A percentile compares a stretch with the other conserved stretches of the same genome.
Evolutionary conservation across 805 yeast species (phyloP).

Genomic region (Lipomyces lipofer): DNA sequence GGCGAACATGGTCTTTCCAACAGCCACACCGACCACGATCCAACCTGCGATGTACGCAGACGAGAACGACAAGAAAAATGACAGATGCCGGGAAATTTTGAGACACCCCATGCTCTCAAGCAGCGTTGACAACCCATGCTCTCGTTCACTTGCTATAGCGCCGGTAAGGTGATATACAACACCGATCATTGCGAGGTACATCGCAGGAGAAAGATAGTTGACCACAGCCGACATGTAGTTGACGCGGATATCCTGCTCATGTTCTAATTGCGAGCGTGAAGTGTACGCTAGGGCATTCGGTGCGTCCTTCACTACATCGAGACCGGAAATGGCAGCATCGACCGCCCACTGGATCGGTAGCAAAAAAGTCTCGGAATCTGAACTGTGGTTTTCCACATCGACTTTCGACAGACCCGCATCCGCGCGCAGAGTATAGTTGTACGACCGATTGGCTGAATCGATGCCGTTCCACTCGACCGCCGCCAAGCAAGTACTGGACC

Average conservation of each 20-base stretch:
- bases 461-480: slow-evolving; percentile 40
- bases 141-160: slow-evolving; percentile 39
- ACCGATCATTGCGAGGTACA: slow-evolving; percentile 40
- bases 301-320: slow-evolving; percentile 9
- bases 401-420: slow-evolving; percentile 36
- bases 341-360: slow-evolving; percentile 42
- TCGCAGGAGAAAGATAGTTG: slow-evolving; percentile 39
- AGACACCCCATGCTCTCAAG: slow-evolving; percentile 40
- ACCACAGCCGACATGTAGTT: slow-evolving; percentile 35
- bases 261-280: slow-evolving; percentile 32
- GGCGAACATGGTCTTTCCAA: slow-evolving; percentile 31
- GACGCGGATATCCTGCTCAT: slow-evolving; percentile 30
- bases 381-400: slow-evolving; percentile 32
- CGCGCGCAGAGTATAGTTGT: slow-evolving; percentile 41
- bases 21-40: slow-evolving; percentile 36
- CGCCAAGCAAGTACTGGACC: slow-evolving; percentile 38
- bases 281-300: slow-evolving; percentile 35
- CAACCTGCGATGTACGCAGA: slow-evolving; percentile 38
- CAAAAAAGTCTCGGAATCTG: slow-evolving; percentile 36
- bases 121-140: slow-evolving; percentile 37
- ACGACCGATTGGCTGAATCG: slow-evolving; percentile 33
- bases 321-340: slow-evolving; percentile 31
- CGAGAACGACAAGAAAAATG: slow-evolving; percentile 36
- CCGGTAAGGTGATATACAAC: slow-evolving; percentile 42
- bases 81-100: slow-evolving; percentile 32